A percentile compares a stretch with the other conserved stretches of the same genome.
These are phyloP conservation scores for Vigna hirtella DNA, from an alignment of 306 rosid species.

Conservation along the genomic window DNA sequence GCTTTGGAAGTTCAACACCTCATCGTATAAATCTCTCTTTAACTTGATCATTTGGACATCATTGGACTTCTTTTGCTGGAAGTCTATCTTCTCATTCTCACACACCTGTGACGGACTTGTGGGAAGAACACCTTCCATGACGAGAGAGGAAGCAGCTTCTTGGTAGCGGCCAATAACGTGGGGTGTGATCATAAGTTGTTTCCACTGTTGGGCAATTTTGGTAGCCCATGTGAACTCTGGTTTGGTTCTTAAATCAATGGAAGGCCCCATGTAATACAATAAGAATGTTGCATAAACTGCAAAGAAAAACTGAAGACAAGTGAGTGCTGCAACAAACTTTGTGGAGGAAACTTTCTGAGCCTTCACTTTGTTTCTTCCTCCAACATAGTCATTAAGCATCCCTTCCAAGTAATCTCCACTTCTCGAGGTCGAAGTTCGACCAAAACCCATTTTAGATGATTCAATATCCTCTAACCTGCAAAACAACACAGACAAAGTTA, in stretches of 20 bases:
- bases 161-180: conserved; percentile 69
- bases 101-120: conserved; percentile 60
- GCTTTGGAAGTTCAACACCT: conserved; percentile 71
- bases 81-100: conserved; percentile 84
- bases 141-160: conserved; percentile 63
- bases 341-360: conserved; percentile 55
- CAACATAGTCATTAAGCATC: conserved; percentile 81
- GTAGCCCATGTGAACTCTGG: conserved; percentile 89
- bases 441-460: conserved; percentile 54
- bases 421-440: conserved; percentile 50
- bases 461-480: conserved; percentile 55
- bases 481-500: conserved; percentile 29
- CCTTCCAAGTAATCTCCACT: conserved; percentile 85
- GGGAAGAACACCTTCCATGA: conserved; percentile 50
- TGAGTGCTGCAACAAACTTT: conserved; percentile 71
- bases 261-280: conserved; percentile 86
- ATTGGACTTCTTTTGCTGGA: conserved; percentile 85
- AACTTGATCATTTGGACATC: conserved; percentile 83
- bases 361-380: conserved; percentile 64
- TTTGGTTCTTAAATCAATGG: conserved; percentile 73
- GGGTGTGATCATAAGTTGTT: conserved; percentile 65
- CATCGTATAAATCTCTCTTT: conserved; percentile 75
- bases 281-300: conserved; percentile 90
- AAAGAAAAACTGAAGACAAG: conserved; percentile 87
- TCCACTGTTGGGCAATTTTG: conserved; percentile 85